Percentiles rank a stretch among this genome's conserved stretches.
phyloP scores from a whole-genome alignment of 306 rosid genomes.

The Cicer pinnatifidum region DNA sequence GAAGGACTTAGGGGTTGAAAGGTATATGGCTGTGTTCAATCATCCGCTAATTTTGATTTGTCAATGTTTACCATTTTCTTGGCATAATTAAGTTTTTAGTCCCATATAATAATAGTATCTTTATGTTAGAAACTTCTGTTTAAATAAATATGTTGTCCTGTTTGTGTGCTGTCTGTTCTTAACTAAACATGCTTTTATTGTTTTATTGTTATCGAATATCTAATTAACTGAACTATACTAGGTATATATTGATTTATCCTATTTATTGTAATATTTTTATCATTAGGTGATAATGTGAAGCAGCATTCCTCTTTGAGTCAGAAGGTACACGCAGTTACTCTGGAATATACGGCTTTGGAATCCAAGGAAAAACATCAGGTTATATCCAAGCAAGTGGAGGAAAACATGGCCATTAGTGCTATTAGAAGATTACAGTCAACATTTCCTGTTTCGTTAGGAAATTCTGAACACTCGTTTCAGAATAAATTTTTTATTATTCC shows the following conservation, averaged over 20 bases:
- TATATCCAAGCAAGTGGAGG: conserved; percentile 7
- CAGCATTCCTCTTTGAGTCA: conserved; percentile 36
- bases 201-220: not conserved
- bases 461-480: not conserved
- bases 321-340: conserved; percentile 28
- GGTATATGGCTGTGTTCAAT: too few relatives aligned
- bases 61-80: conserved; percentile 15
- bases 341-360: conserved; percentile 36
- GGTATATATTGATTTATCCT: conserved; percentile 16
- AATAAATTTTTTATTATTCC: conserved; percentile 33
- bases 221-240: not conserved
- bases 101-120: not conserved
- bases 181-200: conserved; percentile 5
- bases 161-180: not conserved
- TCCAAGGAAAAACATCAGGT: conserved; percentile 39
- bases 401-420: conserved; percentile 26
- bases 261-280: conserved; percentile 8
- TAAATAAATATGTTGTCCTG: not conserved
- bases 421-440: conserved; percentile 24
- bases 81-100: not conserved
- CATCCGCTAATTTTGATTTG: not conserved
- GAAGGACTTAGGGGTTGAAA: too few relatives aligned
- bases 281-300: conserved; percentile 43
- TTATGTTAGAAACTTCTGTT: conserved; percentile 11
- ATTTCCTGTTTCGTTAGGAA: conserved; percentile 32